Evolutionary conservation across 1,139 yeast species (phyloP).

Genomic region (Candida sp.): DNA sequence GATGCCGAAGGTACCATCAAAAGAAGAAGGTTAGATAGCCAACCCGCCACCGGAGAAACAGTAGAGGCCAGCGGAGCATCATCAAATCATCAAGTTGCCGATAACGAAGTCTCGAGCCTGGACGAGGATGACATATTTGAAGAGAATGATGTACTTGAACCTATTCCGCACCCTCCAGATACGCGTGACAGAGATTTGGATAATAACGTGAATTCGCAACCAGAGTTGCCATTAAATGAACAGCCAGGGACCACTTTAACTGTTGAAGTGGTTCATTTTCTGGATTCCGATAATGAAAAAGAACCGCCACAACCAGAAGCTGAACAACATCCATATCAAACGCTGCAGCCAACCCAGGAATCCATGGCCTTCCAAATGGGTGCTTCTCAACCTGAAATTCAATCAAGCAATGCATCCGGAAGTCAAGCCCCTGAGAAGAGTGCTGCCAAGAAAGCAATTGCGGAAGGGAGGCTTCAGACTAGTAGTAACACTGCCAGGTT

Average conservation of each 20-base stretch:
- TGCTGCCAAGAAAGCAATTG: neutral
- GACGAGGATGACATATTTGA: too few species aligned
- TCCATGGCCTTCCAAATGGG: too few species aligned
- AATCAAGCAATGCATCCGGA: too few species aligned
- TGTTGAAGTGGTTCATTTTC: neutral
- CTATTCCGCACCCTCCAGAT: too few species aligned
- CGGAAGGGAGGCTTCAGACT: neutral
- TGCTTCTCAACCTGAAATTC: too few species aligned
- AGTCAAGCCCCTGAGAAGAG: neutral
- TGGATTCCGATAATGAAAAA: neutral
- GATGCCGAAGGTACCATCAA: neutral
- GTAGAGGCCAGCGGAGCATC: too few species aligned
- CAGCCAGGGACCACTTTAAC: neutral
- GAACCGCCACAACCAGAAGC: neutral
- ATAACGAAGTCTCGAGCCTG: too few species aligned
- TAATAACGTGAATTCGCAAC: too few species aligned
- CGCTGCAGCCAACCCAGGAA: too few species aligned
- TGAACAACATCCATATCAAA: neutral
- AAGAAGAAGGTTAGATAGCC: neutral
- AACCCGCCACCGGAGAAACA: neutral
- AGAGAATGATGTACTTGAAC: too few species aligned
- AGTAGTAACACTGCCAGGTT: constrained; percentile 9
- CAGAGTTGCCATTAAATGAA: too few species aligned
- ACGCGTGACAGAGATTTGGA: too few species aligned
- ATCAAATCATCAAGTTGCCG: neutral